Evolutionary conservation across 2,329 filamentous ascomycete species (phyloP).

Genomic region (Claviceps arundinis): DNA sequence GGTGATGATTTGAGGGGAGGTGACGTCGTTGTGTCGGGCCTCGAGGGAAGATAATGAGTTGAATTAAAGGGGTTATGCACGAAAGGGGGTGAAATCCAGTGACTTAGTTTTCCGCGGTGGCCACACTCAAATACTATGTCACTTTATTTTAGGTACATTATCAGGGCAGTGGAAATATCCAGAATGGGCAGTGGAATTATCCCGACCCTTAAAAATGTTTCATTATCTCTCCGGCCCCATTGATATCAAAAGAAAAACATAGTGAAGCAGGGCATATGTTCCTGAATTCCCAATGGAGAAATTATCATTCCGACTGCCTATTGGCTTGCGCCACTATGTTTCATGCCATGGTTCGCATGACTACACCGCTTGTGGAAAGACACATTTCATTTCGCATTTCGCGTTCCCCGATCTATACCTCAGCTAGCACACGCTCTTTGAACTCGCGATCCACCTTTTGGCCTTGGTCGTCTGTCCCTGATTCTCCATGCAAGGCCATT

Average conservation of each 20-base stretch:
- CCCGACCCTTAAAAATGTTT: too few species aligned
- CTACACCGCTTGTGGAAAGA: slow-evolving; percentile 13
- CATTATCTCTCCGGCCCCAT: neutral
- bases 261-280: slow-evolving; percentile 17
- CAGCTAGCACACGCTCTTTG: slow-evolving; percentile 93
- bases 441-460: slow-evolving; percentile 99
- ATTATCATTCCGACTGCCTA: slow-evolving; percentile 27
- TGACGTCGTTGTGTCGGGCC: too few species aligned
- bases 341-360: slow-evolving; percentile 26
- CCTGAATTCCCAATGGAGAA: slow-evolving; percentile 21
- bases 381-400: slow-evolving; percentile 16
- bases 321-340: slow-evolving; percentile 24
- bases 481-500: slow-evolving; percentile 95
- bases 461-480: slow-evolving; percentile 85
- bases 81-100: too few species aligned
- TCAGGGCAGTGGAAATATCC: too few species aligned
- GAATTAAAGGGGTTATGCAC: too few species aligned
- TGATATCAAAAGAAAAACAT: neutral
- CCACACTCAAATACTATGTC: too few species aligned
- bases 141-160: too few species aligned
- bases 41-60: too few species aligned
- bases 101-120: too few species aligned
- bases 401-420: slow-evolving; percentile 53
- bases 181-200: too few species aligned
- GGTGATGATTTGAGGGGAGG: too few species aligned